Conservation (phyloP, 2,329 filamentous ascomycete genomes). For the Penicillium sp. region DNA sequence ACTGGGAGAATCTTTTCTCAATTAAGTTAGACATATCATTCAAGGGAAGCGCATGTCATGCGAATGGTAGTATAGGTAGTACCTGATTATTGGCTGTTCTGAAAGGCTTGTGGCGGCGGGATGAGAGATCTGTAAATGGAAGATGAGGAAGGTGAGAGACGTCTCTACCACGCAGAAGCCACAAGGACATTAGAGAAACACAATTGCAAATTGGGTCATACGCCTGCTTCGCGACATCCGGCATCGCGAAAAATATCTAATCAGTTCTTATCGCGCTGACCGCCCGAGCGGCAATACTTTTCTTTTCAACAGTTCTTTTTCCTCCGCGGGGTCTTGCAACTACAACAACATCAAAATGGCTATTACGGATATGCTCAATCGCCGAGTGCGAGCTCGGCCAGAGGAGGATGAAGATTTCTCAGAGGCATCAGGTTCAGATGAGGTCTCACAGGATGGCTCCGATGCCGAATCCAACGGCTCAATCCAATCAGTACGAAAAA, state of each 20-base stretch:
- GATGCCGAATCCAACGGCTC: constrained; percentile 17
- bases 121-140: background rate
- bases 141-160: background rate
- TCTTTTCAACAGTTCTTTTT: constrained; percentile 17
- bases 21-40: background rate
- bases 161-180: background rate
- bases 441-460: constrained; percentile 20
- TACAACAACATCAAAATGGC: constrained; percentile 29
- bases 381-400: constrained; percentile 42
- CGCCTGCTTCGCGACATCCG: background rate
- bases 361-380: constrained; percentile 41
- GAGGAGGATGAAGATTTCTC: constrained; percentile 43
- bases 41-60: background rate
- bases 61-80: background rate
- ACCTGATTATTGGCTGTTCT: constrained; percentile 8
- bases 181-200: constrained; percentile 2
- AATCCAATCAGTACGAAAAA: constrained; percentile 18
- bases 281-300: constrained; percentile 31
- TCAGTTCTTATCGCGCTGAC: constrained; percentile 23
- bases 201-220: background rate
- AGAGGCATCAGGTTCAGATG: constrained; percentile 27
- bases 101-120: background rate
- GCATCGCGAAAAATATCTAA: constrained; percentile 22
- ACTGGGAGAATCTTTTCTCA: background rate
- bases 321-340: constrained; percentile 10